phyloP scores from a whole-genome alignment of 2,329 filamentous ascomycete species.

The Achaetomium macrosporum region DNA sequence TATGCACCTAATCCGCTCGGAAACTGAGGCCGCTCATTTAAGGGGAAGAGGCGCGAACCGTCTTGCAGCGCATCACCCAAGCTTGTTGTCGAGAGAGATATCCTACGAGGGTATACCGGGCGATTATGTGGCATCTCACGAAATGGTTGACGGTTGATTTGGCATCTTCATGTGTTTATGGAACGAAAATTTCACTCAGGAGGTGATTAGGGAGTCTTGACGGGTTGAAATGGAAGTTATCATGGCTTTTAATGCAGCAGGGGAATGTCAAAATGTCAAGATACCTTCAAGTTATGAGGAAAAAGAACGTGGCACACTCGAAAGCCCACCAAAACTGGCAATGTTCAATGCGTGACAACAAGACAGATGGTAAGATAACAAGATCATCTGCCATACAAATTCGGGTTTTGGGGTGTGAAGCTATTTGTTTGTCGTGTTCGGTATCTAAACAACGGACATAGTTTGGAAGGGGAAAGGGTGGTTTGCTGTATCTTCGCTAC shows the following conservation, averaged over 20 bases:
- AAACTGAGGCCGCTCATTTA: not conserved
- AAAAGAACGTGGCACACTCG: no score
- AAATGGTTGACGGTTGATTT: constrained; percentile 1
- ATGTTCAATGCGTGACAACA: no score
- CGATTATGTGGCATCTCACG: not conserved
- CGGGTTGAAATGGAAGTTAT: not conserved
- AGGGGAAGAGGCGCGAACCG: not conserved
- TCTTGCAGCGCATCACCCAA: not conserved
- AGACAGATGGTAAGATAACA: no score
- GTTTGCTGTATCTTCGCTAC: no score
- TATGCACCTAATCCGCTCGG: constrained; percentile 27
- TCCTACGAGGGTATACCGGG: not conserved
- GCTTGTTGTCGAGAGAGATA: not conserved
- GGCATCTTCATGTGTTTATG: constrained; percentile 8
- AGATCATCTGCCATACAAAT: no score
- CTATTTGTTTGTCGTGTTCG: no score
- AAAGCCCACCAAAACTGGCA: no score
- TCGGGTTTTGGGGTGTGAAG: no score
- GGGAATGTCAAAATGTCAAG: not conserved
- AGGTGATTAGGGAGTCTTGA: constrained; percentile 1
- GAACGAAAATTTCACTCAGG: constrained; percentile 5
- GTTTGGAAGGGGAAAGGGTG: no score
- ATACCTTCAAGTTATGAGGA: no score
- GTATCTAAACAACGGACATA: no score
- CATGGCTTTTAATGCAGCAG: constrained; percentile 14